A percentile compares a stretch with the other conserved stretches of the same genome.
These are phyloP conservation scores for Syncephalis plumigaleata DNA, from an alignment of 371 early-diverging fungal genomes.

Conservation along the genomic window DNA sequence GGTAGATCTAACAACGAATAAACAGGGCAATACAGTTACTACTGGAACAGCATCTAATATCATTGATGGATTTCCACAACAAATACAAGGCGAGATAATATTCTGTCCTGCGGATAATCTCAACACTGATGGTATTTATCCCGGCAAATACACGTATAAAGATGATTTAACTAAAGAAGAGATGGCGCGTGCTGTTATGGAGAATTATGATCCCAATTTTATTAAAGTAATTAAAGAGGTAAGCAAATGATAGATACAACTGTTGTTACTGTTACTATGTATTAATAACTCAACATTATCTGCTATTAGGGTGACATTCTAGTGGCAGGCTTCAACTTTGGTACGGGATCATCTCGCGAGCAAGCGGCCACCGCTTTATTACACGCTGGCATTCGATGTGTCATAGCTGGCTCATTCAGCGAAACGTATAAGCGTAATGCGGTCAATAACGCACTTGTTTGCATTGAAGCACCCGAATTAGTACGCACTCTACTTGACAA, in stretches of 20 bases:
- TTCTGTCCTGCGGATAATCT: slow-evolving; percentile 82
- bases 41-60: neutral
- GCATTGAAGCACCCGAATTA: slow-evolving; percentile 72
- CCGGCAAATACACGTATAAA: slow-evolving; percentile 89
- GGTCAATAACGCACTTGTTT: slow-evolving; percentile 84
- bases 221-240: slow-evolving; percentile 28
- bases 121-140: slow-evolving; percentile 94
- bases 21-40: neutral
- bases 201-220: slow-evolving; percentile 88
- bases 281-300: neutral
- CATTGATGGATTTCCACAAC: slow-evolving; percentile 48
- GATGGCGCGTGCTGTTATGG: slow-evolving; percentile 90
- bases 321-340: slow-evolving; percentile 88
- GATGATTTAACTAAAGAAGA: slow-evolving; percentile 73
- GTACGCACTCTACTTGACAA: slow-evolving; percentile 16
- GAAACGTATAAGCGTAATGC: slow-evolving; percentile 95
- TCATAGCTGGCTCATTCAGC: slow-evolving; percentile 78
- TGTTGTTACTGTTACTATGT: too few species aligned
- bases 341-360: slow-evolving; percentile 90
- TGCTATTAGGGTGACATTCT: slow-evolving; percentile 47
- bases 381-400: slow-evolving; percentile 63
- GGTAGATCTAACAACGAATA: too few species aligned
- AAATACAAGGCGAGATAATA: slow-evolving; percentile 58
- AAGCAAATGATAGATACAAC: slow-evolving; percentile 5
- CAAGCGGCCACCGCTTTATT: slow-evolving; percentile 90